These are phyloP conservation scores for Diplosphaera chodatii DNA, from an alignment of 139 green algal genomes.

Conservation along the genomic window DNA sequence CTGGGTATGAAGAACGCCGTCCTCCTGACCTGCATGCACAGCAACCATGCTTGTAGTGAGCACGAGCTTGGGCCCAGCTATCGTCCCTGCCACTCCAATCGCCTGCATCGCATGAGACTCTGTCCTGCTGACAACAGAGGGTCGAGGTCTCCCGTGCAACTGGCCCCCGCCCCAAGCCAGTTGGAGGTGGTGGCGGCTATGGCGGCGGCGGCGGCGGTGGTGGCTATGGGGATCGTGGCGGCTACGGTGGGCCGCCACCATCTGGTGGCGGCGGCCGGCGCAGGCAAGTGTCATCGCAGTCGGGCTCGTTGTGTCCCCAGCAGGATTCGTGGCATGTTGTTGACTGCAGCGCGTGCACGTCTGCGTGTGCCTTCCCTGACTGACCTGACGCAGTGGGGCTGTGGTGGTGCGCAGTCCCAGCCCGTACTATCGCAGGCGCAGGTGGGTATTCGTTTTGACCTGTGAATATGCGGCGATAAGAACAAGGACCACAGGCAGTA, in stretches of 20 bases:
- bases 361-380: too few species aligned
- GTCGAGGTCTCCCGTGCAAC: neutral
- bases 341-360: too few species aligned
- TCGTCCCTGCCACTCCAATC: too few species aligned
- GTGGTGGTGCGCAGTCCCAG: neutral
- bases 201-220: too few species aligned
- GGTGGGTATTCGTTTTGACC: neutral
- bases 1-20: constrained; percentile 7
- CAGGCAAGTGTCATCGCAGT: too few species aligned
- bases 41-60: too few species aligned
- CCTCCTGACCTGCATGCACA: neutral
- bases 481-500: too few species aligned
- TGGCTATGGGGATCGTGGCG: neutral
- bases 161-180: neutral
- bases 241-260: neutral
- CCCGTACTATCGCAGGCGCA: neutral
- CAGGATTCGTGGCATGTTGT: neutral
- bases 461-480: neutral
- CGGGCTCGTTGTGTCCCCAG: too few species aligned
- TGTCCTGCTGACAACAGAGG: neutral
- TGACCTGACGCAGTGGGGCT: too few species aligned
- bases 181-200: neutral
- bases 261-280: too few species aligned
- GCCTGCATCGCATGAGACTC: too few species aligned
- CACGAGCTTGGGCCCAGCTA: too few species aligned